These are phyloP conservation scores for Sugiyamaella neomexicana DNA, from an alignment of 1,139 yeast species.

Conservation along the genomic window DNA sequence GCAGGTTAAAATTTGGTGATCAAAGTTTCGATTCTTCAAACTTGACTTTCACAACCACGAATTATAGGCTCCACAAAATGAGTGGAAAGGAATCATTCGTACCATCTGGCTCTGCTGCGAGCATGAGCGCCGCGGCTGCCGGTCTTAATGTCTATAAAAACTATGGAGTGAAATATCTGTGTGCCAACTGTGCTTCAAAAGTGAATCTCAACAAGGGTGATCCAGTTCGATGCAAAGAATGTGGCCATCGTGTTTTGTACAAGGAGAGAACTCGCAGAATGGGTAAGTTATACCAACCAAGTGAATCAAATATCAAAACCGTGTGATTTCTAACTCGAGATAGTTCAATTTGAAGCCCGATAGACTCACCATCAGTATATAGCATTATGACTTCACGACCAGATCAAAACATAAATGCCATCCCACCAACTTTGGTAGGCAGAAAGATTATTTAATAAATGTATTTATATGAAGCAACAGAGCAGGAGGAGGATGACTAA, in stretches of 20 bases:
- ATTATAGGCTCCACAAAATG: background rate
- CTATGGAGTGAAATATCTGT: constrained; percentile 87
- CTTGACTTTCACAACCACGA: background rate
- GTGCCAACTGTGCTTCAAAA: constrained; percentile 94
- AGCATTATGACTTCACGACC: background rate
- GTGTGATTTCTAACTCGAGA: constrained; percentile 13
- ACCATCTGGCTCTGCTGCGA: constrained; percentile 71
- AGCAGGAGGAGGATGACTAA: no score
- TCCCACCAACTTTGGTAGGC: background rate
- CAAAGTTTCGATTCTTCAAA: background rate
- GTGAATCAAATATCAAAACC: no score
- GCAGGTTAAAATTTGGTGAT: background rate
- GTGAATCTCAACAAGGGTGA: constrained; percentile 89
- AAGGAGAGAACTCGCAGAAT: constrained; percentile 97
- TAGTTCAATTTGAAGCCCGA: constrained; percentile 67
- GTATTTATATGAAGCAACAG: background rate
- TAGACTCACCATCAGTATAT: constrained; percentile 31
- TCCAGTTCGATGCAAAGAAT: constrained; percentile 96
- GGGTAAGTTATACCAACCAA: constrained; percentile 48
- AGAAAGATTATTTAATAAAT: background rate
- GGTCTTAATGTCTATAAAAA: constrained; percentile 69
- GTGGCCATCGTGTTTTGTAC: constrained; percentile 96
- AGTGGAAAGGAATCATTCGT: constrained; percentile 83
- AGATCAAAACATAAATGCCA: background rate
- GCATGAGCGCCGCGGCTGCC: constrained; percentile 66